Evolutionary conservation across 768 basidiomycete genomes (phyloP).

Genomic region (Candolleomyces eurysporus): DNA sequence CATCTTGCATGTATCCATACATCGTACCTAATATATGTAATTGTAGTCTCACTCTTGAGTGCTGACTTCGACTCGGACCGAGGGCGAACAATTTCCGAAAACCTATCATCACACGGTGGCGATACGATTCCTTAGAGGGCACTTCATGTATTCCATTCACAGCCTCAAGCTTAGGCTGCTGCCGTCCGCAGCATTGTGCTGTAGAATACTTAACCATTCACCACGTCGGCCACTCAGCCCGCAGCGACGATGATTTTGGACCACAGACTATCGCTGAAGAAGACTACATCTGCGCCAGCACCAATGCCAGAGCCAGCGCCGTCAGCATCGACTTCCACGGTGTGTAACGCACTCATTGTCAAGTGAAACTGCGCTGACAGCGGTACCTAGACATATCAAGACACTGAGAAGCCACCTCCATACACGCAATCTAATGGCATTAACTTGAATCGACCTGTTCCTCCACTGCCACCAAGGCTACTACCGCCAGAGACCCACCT

Average conservation of each 20-base stretch:
- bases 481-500: neutral
- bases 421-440: neutral
- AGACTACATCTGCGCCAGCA: neutral
- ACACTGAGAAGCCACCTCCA: slow-evolving; percentile 1
- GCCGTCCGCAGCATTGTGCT: neutral
- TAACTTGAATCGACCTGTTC: neutral
- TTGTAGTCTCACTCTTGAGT: too few relatives aligned
- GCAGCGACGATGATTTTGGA: neutral
- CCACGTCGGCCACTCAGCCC: neutral
- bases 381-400: neutral
- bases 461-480: neutral
- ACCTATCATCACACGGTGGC: neutral
- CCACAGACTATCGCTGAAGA: neutral
- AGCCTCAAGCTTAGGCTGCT: neutral
- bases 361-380: neutral
- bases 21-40: neutral
- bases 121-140: neutral
- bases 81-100: too few relatives aligned
- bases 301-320: neutral
- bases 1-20: neutral
- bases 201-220: neutral
- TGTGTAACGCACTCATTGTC: neutral
- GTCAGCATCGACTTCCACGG: neutral
- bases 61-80: too few relatives aligned
- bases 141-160: neutral